A percentile compares a stretch with the other conserved stretches of the same genome.
Evolutionary conservation across 129 eudicot species (phyloP).

Genomic region (Artemisia annua): DNA sequence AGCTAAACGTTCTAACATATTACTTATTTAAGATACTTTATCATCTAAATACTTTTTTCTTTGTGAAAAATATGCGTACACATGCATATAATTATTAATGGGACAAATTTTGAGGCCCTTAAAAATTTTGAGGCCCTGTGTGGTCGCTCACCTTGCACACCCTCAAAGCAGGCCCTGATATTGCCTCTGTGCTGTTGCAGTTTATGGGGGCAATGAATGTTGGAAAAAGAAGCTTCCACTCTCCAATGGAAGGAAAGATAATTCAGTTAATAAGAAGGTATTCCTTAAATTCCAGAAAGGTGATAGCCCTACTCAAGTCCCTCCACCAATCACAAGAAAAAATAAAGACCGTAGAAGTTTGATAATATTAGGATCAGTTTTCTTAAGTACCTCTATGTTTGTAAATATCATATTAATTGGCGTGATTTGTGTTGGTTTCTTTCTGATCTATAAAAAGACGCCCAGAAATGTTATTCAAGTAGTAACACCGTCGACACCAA

Average conservation of each 20-base stretch:
- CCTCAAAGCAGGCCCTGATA: too few relatives aligned
- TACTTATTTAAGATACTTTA: too few relatives aligned
- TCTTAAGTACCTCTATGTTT: neutral
- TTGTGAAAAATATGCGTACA: too few relatives aligned
- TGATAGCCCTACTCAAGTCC: neutral
- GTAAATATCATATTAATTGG: neutral
- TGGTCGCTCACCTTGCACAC: too few relatives aligned
- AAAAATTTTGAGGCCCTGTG: too few relatives aligned
- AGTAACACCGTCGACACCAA: neutral
- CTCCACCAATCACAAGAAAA: neutral
- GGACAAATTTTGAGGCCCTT: too few relatives aligned
- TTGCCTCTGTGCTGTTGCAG: neutral
- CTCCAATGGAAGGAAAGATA: neutral
- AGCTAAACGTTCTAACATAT: too few relatives aligned
- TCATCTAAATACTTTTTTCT: too few relatives aligned
- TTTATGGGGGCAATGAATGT: neutral
- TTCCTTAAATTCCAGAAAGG: neutral
- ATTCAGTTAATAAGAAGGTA: neutral
- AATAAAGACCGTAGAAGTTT: neutral
- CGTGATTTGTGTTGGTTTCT: neutral
- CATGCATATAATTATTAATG: too few relatives aligned
- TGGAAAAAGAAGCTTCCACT: conserved; percentile 8
- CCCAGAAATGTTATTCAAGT: neutral
- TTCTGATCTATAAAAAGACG: neutral
- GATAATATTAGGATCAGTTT: neutral